A percentile compares a stretch with the other conserved stretches of the same genome.
These are phyloP conservation scores for Tetradesmus lagerheimii DNA, from an alignment of 139 green algal genomes.

Conservation along the genomic window DNA sequence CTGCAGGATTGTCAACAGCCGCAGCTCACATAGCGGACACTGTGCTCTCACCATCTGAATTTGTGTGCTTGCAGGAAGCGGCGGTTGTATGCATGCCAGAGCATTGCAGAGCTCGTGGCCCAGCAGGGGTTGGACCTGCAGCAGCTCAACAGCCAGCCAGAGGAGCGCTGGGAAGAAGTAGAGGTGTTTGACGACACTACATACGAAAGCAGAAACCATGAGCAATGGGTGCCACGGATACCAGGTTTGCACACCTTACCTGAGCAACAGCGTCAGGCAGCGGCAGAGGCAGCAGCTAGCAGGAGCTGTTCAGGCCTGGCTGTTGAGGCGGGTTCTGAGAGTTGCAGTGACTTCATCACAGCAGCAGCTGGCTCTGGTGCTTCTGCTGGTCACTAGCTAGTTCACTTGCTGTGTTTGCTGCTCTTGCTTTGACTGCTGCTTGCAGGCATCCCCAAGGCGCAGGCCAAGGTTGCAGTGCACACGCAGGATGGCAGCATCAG, in stretches of 20 bases:
- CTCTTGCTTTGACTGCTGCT: neutral
- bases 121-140: slow-evolving; percentile 51
- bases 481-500: slow-evolving; percentile 12
- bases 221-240: slow-evolving; percentile 73
- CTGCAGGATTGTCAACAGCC: neutral
- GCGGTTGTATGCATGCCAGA: slow-evolving; percentile 71
- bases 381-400: too few species aligned
- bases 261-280: neutral
- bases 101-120: slow-evolving; percentile 61
- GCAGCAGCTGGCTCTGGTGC: neutral
- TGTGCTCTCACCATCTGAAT: neutral
- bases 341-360: neutral
- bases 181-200: slow-evolving; percentile 82
- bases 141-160: neutral
- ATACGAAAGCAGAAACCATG: slow-evolving; percentile 67
- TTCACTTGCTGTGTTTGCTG: neutral
- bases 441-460: slow-evolving; percentile 44
- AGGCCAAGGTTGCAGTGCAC: slow-evolving; percentile 39
- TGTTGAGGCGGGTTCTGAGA: neutral
- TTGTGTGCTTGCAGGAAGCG: slow-evolving; percentile 68
- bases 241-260: slow-evolving; percentile 45
- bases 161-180: slow-evolving; percentile 51
- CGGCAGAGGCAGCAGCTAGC: neutral
- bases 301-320: neutral
- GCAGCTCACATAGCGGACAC: neutral